Conservation (phyloP, 2,329 filamentous ascomycete species). For the Talaromyces sp. region DNA sequence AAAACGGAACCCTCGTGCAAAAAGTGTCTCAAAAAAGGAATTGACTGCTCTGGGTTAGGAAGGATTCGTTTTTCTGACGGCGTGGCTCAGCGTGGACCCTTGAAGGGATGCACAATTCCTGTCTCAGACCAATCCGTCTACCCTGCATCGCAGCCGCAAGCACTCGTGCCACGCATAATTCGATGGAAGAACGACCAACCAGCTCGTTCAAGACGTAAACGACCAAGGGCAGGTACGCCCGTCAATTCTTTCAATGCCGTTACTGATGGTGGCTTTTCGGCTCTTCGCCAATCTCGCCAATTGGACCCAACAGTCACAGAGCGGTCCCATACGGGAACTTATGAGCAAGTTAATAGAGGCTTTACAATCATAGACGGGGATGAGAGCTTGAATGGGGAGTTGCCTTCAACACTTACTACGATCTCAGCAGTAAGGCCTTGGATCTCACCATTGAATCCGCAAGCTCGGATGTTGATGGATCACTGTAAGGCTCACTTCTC, state of each 20-base stretch:
- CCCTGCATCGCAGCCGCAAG: neutral
- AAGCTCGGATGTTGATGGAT: constrained; percentile 17
- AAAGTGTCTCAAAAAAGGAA: constrained; percentile 36
- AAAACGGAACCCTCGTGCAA: constrained; percentile 32
- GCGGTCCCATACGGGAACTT: too few relatives aligned
- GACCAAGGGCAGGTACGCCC: neutral
- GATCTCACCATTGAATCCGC: constrained; percentile 15
- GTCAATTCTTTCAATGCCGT: neutral
- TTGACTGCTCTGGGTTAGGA: constrained; percentile 35
- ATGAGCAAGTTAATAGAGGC: too few relatives aligned
- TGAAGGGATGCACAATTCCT: constrained; percentile 13
- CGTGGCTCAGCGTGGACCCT: constrained; percentile 20
- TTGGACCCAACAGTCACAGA: too few relatives aligned
- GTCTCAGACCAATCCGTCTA: neutral
- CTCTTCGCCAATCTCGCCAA: neutral
- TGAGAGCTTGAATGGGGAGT: neutral
- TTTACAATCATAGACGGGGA: too few relatives aligned
- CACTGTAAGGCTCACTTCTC: constrained; percentile 15
- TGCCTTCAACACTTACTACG: too few relatives aligned
- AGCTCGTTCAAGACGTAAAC: neutral
- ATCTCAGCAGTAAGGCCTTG: constrained; percentile 11
- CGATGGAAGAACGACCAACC: constrained; percentile 11
- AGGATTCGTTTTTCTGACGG: constrained; percentile 32
- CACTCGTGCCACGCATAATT: constrained; percentile 1
- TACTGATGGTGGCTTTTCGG: neutral